phyloP scores from a whole-genome alignment of 768 basidiomycete genomes.

The Boletus fagicola region DNA sequence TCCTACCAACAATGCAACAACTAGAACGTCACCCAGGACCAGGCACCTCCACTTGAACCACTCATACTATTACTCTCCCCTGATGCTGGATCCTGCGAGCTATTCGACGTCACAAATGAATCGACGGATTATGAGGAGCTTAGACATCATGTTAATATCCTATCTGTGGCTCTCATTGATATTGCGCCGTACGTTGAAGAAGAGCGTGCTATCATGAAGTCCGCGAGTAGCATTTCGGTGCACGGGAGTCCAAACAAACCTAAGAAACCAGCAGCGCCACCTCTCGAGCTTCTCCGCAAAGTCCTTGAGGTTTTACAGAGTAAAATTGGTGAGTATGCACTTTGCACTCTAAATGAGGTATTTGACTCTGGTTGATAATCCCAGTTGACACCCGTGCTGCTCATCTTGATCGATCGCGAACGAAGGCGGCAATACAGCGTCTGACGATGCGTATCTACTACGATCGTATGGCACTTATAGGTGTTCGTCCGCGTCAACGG shows the following conservation, averaged over 20 bases:
- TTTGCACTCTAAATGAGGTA: neutral
- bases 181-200: slow-evolving; percentile 54
- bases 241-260: slow-evolving; percentile 28
- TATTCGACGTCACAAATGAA: slow-evolving; percentile 54
- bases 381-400: slow-evolving; percentile 72
- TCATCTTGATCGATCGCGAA: slow-evolving; percentile 71
- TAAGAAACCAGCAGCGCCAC: slow-evolving; percentile 35
- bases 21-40: slow-evolving; percentile 33
- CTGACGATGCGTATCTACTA: slow-evolving; percentile 63
- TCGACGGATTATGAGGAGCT: slow-evolving; percentile 64
- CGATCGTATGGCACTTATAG: slow-evolving; percentile 44
- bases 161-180: slow-evolving; percentile 58
- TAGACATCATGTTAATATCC: slow-evolving; percentile 51
- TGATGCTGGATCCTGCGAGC: slow-evolving; percentile 37
- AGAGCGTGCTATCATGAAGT: slow-evolving; percentile 35
- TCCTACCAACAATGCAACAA: neutral
- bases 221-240: slow-evolving; percentile 6
- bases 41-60: slow-evolving; percentile 50
- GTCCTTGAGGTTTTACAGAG: slow-evolving; percentile 54
- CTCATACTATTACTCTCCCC: slow-evolving; percentile 51
- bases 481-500: slow-evolving; percentile 17
- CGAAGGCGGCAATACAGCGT: slow-evolving; percentile 67
- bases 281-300: slow-evolving; percentile 48
- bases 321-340: slow-evolving; percentile 52
- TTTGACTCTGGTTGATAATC: neutral